Evolutionary conservation across 768 basidiomycete species (phyloP).

Genomic region (Pleurotus eryngii): DNA sequence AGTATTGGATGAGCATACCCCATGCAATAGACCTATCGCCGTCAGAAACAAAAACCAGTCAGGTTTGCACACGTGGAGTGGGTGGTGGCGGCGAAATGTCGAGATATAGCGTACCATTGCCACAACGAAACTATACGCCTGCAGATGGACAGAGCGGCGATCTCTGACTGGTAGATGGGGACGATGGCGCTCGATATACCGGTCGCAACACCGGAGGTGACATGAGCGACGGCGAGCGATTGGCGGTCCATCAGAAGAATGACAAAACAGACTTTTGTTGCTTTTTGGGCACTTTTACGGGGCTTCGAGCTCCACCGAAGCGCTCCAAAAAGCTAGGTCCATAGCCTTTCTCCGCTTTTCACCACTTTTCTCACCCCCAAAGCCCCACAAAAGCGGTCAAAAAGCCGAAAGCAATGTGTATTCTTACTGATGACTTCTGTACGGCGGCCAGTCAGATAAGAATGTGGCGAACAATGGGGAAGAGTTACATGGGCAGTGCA

Average conservation of each 20-base stretch:
- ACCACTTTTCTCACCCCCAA: too few species aligned
- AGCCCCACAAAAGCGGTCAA: too few species aligned
- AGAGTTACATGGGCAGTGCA: conserved; percentile 46
- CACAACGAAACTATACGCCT: conserved; percentile 74
- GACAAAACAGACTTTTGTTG: too few species aligned
- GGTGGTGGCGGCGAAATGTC: too few species aligned
- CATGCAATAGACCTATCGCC: conserved; percentile 57
- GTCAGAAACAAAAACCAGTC: too few species aligned
- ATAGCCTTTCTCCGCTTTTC: too few species aligned
- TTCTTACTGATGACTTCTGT: conserved; percentile 25
- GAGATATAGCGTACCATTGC: conserved; percentile 47
- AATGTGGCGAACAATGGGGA: not conserved
- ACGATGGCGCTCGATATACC: conserved; percentile 65
- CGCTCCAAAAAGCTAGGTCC: too few species aligned
- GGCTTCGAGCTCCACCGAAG: too few species aligned
- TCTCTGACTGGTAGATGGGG: conserved; percentile 74
- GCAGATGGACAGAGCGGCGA: conserved; percentile 65
- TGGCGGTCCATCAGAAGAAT: conserved; percentile 39
- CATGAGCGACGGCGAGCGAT: conserved; percentile 71
- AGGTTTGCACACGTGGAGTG: too few species aligned
- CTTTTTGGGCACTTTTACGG: too few species aligned
- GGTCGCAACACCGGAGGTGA: conserved; percentile 66
- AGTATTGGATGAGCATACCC: conserved; percentile 75
- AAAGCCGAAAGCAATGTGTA: too few species aligned
- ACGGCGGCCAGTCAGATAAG: conserved; percentile 1